Conservation (phyloP, 2,329 filamentous ascomycete species). For the Aphanocladium album region DNA sequence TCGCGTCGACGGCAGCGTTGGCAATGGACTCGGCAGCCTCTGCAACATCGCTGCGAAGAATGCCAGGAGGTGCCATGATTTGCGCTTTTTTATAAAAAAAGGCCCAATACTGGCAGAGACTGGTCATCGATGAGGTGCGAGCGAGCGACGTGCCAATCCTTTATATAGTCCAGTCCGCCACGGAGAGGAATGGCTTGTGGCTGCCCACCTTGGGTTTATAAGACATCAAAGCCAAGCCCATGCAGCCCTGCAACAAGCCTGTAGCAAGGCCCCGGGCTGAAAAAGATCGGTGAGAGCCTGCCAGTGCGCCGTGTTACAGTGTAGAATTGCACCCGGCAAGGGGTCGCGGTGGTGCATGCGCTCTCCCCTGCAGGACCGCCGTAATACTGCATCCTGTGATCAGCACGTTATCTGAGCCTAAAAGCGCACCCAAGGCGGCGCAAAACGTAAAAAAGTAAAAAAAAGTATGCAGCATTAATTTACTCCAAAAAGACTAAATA, state of each 20-base stretch:
- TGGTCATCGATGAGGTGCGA: too few relatives aligned
- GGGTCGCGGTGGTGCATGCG: neutral
- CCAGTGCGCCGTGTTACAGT: neutral
- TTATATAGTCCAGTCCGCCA: neutral
- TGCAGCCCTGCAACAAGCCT: neutral
- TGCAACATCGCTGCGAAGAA: neutral
- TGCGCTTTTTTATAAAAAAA: neutral
- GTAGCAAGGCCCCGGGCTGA: neutral
- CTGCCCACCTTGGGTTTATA: neutral
- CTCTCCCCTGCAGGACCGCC: neutral
- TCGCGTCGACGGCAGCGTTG: neutral
- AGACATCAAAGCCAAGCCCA: neutral
- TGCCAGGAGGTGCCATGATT: constrained; percentile 4
- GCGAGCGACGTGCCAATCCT: neutral
- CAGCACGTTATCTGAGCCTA: constrained; percentile 5
- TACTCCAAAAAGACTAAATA: neutral
- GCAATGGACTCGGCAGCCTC: neutral
- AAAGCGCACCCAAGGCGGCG: neutral
- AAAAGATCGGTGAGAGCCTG: constrained; percentile 2
- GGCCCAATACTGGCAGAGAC: neutral
- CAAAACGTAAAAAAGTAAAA: neutral
- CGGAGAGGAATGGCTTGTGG: neutral
- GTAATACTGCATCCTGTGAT: neutral
- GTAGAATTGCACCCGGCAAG: neutral
- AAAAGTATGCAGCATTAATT: neutral